These are phyloP conservation scores for Postia placenta DNA, from an alignment of 768 basidiomycete species.

Conservation along the genomic window DNA sequence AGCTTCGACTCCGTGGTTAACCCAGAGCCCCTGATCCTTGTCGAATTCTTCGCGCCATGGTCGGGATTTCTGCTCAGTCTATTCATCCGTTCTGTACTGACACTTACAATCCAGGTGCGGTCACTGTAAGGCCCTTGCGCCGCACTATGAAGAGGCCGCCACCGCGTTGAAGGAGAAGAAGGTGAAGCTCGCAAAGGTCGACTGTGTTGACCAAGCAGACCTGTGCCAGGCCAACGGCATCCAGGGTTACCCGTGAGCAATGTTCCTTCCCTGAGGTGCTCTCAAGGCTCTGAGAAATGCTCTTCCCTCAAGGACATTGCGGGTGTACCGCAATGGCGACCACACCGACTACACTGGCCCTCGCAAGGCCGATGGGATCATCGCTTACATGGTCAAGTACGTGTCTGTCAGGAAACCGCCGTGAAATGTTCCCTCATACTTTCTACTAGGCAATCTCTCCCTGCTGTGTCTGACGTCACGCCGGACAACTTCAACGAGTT, in stretches of 20 bases:
- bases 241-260: slow-evolving; percentile 87
- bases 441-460: slow-evolving; percentile 77
- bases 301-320: slow-evolving; percentile 58
- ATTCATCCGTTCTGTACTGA: not conserved
- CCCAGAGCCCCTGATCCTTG: slow-evolving; percentile 69
- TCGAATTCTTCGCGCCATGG: slow-evolving; percentile 96
- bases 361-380: slow-evolving; percentile 91
- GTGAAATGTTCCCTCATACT: slow-evolving; percentile 4
- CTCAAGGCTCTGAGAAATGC: not conserved
- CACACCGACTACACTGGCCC: slow-evolving; percentile 80
- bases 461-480: slow-evolving; percentile 84
- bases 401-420: slow-evolving; percentile 19
- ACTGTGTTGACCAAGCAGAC: slow-evolving; percentile 92
- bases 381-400: slow-evolving; percentile 95
- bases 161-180: slow-evolving; percentile 84
- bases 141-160: slow-evolving; percentile 91
- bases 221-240: slow-evolving; percentile 86
- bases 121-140: slow-evolving; percentile 93
- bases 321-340: slow-evolving; percentile 86
- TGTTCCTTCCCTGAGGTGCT: not conserved
- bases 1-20: slow-evolving; percentile 65
- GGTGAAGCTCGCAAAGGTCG: slow-evolving; percentile 93
- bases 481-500: slow-evolving; percentile 76
- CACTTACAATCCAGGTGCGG: slow-evolving; percentile 60
- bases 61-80: slow-evolving; percentile 18